Base-by-base conservation (phyloP, 2,329 filamentous ascomycete species). In the Colletotrichum euphorbiae region DNA sequence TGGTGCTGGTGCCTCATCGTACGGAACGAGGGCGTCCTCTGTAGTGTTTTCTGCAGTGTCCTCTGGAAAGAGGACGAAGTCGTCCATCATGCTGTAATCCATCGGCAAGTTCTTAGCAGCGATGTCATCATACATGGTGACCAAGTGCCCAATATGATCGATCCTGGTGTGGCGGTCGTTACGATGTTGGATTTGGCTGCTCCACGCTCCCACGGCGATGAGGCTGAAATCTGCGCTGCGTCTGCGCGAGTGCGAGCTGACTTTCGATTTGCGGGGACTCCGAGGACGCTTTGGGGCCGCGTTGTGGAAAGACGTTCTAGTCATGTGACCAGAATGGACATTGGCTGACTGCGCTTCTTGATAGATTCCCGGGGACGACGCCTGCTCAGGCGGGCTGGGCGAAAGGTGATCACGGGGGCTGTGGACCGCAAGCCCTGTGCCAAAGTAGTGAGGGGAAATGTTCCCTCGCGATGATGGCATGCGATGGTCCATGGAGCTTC, bases 191-290 rank as follows among this genome's bases (percentile, higher is more conserved):
- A 4, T 42, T 12, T 42, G 60, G 38, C 33, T 46, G 9, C 51
- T 64, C 65, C 65, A 67, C 8, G 65, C 57, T 21, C 65, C 65
- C 9, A 67, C 57, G 21, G 65, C 65, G 19, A 64, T 11, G n/a
- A 67, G 65, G 13, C 9, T 42, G 38, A 21, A 28, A 15, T 64
- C 45, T 21, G n/a, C 11, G 31, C n/a, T 48, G 51, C 31, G 45
- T 9, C 19, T 43, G 24, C 52, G 48, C 31, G 17, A 40, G 36
- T 28, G 60, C 33, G 60, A 43, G 12, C 15, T 33, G 11, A 31
- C 11, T 12, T 36, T 43, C 24, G 36, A n/a, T 21, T 24, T 40
- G 21, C 17, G 59, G 6, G 31, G 51, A 13, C 55, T 15, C 21
- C 46, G 28, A 19, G 6, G 6, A 28, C 15, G 40, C 3, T 13